These are phyloP conservation scores for Penicillium sp. DNA, from an alignment of 2,329 filamentous ascomycete species.

Conservation along the genomic window DNA sequence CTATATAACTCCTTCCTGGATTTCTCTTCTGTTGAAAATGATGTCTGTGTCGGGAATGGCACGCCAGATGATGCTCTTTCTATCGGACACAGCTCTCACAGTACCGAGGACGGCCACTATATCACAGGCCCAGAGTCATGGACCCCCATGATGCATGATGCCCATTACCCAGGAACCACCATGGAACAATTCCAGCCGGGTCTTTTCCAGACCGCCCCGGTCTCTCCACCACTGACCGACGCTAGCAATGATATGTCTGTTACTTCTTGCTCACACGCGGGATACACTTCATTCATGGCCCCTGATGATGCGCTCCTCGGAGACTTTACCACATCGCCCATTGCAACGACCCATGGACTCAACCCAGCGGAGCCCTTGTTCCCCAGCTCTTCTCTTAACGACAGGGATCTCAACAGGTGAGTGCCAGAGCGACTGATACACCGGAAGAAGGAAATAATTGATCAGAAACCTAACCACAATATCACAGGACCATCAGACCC, in stretches of 20 bases:
- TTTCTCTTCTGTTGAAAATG: slow-evolving; percentile 36
- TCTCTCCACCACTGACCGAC: slow-evolving; percentile 38
- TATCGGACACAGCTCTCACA: slow-evolving; percentile 31
- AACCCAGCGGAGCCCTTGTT: slow-evolving; percentile 35
- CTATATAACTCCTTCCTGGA: slow-evolving; percentile 35
- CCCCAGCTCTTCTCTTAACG: slow-evolving; percentile 33
- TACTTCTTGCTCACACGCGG: slow-evolving; percentile 34
- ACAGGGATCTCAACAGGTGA: slow-evolving; percentile 38
- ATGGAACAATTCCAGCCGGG: slow-evolving; percentile 31
- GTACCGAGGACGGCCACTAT: slow-evolving; percentile 30
- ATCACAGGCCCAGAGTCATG: slow-evolving; percentile 27
- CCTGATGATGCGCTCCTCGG: slow-evolving; percentile 33
- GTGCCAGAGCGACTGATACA: slow-evolving; percentile 7
- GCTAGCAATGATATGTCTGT: slow-evolving; percentile 36
- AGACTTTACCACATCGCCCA: slow-evolving; percentile 29
- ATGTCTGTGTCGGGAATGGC: slow-evolving; percentile 29
- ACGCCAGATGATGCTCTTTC: slow-evolving; percentile 33
- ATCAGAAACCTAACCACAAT: slow-evolving; percentile 7
- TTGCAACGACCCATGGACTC: slow-evolving; percentile 28
- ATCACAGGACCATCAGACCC: slow-evolving; percentile 33
- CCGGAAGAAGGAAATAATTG: background rate
- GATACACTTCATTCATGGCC: slow-evolving; percentile 32
- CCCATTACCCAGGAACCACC: slow-evolving; percentile 28
- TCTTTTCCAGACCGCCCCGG: slow-evolving; percentile 33
- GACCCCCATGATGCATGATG: slow-evolving; percentile 31